phyloP scores from a whole-genome alignment of 2,329 filamentous ascomycete species.

The Fusarium sp. region DNA sequence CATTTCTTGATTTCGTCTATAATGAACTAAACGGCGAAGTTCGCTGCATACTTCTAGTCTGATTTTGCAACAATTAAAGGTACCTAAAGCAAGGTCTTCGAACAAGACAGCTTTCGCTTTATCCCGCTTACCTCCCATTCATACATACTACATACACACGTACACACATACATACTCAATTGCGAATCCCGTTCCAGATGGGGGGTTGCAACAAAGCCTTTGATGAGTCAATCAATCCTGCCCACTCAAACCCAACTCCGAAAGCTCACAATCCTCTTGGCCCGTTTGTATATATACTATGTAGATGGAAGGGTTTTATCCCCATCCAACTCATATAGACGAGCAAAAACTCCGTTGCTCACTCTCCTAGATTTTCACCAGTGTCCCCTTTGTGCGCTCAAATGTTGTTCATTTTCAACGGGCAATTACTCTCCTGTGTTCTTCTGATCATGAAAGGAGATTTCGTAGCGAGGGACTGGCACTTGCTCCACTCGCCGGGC shows the following conservation, averaged over 20 bases:
- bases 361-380: background rate
- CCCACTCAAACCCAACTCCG: background rate
- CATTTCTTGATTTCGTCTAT: conserved; percentile 14
- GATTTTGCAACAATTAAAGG: background rate
- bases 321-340: background rate
- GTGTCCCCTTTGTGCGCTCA: background rate
- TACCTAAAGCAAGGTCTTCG: background rate
- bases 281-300: background rate
- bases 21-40: background rate
- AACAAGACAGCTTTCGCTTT: conserved; percentile 9
- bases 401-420: too few species aligned
- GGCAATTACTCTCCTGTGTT: background rate
- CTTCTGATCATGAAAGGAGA: conserved; percentile 64
- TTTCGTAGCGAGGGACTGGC: conserved; percentile 80
- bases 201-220: background rate
- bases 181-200: conserved; percentile 5
- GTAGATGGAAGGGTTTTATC: background rate
- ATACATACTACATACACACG: background rate
- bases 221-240: conserved; percentile 1
- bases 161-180: conserved; percentile 16
- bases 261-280: background rate
- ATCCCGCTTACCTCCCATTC: conserved; percentile 1
- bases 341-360: background rate
- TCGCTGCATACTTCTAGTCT: conserved; percentile 8
- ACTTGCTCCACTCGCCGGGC: conserved; percentile 71